Percentiles rank a stretch among this genome's conserved stretches.
phyloP scores from a whole-genome alignment of 1,284 basidiomycete genomes.

The Apiotrichum akiyoshidainum region DNA sequence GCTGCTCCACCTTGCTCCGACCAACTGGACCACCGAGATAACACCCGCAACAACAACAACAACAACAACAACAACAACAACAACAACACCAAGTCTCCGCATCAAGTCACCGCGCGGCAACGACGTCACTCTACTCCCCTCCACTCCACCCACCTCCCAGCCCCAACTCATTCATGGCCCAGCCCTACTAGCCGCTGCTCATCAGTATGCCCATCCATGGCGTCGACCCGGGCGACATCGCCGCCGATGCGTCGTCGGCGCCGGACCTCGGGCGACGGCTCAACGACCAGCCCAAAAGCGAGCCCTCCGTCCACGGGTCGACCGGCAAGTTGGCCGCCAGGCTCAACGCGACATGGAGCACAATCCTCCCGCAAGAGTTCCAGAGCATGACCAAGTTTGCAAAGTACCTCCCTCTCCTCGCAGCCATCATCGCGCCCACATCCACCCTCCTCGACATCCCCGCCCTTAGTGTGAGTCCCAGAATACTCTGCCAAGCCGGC shows the following conservation, averaged over 20 bases:
- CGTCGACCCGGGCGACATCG: too few species aligned
- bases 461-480: slow-evolving; percentile 44
- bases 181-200: too few species aligned
- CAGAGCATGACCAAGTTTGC: slow-evolving; percentile 17
- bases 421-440: slow-evolving; percentile 51
- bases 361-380: background rate
- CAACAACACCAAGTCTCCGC: background rate
- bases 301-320: background rate
- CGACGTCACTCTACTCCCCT: too few species aligned
- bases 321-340: background rate
- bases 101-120: too few species aligned
- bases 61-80: background rate
- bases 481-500: too few species aligned
- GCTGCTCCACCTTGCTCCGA: too few species aligned
- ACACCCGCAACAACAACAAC: background rate
- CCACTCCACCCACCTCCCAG: too few species aligned
- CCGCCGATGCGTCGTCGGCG: background rate
- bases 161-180: too few species aligned
- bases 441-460: slow-evolving; percentile 53
- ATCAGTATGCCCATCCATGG: too few species aligned
- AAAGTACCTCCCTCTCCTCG: slow-evolving; percentile 45
- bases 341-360: background rate
- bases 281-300: background rate
- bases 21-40: background rate
- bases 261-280: background rate